Conservation (phyloP, 306 rosid species). For the Pachyrhizus erosus region DNA sequence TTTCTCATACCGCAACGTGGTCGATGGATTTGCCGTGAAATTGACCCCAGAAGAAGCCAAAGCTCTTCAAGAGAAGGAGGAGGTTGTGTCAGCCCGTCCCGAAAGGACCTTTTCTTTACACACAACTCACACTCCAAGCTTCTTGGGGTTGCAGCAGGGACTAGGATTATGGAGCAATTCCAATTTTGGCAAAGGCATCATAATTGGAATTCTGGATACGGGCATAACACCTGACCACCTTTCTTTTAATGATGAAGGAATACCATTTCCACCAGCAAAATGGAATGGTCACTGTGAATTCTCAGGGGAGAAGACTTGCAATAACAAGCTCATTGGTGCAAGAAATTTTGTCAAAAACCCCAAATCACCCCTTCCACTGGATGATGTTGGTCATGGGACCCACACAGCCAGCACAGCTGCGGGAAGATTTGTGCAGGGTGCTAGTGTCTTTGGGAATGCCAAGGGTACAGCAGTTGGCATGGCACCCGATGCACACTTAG, state of each 20-base stretch:
- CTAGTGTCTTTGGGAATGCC: conserved; percentile 58
- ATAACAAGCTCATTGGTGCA: conserved; percentile 80
- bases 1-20: conserved; percentile 53
- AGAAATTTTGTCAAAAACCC: conserved; percentile 38
- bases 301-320: conserved; percentile 48
- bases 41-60: conserved; percentile 60
- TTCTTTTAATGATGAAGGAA: conserved; percentile 57
- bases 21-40: conserved; percentile 63
- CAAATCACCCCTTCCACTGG: conserved; percentile 45
- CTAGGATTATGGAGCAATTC: conserved; percentile 60
- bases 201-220: conserved; percentile 71
- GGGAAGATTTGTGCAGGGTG: conserved; percentile 53
- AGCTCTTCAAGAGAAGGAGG: conserved; percentile 54
- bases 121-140: conserved; percentile 68
- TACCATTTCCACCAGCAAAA: conserved; percentile 61
- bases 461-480: conserved; percentile 72
- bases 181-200: conserved; percentile 61
- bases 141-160: conserved; percentile 64
- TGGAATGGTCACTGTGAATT: conserved; percentile 87
- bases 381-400: conserved; percentile 71
- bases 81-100: conserved; percentile 53
- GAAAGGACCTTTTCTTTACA: conserved; percentile 57
- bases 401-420: conserved; percentile 75
- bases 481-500: conserved; percentile 73
- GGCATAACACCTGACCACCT: conserved; percentile 68